Evolutionary conservation across 345 rosid genomes (phyloP), one percentile per base, ranked within the genome.

Genomic region (Geranium rotundifolium): DNA sequence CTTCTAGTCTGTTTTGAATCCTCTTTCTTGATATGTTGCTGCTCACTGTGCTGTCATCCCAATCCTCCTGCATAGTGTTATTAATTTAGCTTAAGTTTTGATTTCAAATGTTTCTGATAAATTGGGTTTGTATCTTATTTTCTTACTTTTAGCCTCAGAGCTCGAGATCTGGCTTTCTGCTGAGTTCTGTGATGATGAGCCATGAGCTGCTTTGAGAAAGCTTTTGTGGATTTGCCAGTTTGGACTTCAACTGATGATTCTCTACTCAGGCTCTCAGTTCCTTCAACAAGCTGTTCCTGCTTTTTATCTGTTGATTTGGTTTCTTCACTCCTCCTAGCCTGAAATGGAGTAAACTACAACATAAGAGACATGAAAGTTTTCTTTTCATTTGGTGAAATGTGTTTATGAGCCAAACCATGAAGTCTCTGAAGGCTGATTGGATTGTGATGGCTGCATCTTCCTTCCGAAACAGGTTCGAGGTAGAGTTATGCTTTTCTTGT

Each of bases 41-140:
- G 63, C 89, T 87, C 63, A 84, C 81, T 14, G 89, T 89, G 83
- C 98, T 84, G 67, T 89, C 95, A 63, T 92, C 93, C 95, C 96
- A 84, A 18, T 84, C 93, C 77, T 87, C 87, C 93, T 89, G 82
- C 62, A 61, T 63, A 39, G 54, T 56, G 52, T 2, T 16, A 46
- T 46, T 46, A 9, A 12, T 3, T 46, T 37, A 1, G 46, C 46
- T 46, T 46, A 14, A 46, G 27, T 23, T 23, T 23, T 23, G 12
- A 14, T 46, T 46, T 46, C 15, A 46, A 46, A 46, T 46, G 52
- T 46, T 46, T 46, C 27, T 23, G 16, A 46, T 14, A 12, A 3
- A 46, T 46, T 46, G 52, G 52, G 14, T 46, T 46, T 14, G 14
- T 46, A 0, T 46, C 52, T 46, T 46, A 14, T 46, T 46, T 46